Base-by-base conservation (phyloP, 2,329 filamentous ascomycete species). In the Lasiodiplodia theobromae region DNA sequence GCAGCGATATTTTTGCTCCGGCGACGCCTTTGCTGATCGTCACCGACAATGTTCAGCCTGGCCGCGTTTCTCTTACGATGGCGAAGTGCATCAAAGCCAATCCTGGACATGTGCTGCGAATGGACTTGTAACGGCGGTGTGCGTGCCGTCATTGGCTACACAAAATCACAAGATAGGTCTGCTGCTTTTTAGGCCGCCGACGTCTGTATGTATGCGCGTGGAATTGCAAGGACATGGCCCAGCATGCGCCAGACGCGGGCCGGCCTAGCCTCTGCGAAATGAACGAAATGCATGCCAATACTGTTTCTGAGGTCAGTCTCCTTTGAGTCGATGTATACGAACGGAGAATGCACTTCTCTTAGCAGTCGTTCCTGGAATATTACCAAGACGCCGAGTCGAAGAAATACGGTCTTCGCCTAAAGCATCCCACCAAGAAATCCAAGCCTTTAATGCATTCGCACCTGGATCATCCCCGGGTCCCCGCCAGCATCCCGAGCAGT, bases 141-240 rank as follows among this genome's bases (percentile, higher is more conserved):
- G 47, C 60, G 25, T 49, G 60, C 47, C 47, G 44, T 64, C 60
- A 52, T 21, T 21, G 47, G 60, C 25, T 64, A 52, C 60, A 64
- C 60, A 52, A 34, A 25, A 21, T 38, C 52, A 31, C 60, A 37
- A 53, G 47, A 64, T 52, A 25, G 51, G 60, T 21, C 18, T 10
- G 31, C 23, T 53, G 44, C 47, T 64, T 64, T 64, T 64, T 47
- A 52, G 60, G 60, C 44, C n/a, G 47, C 60, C 60, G 47, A 31
- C 51, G 60, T 34, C 51, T 64, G 44, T 52, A 21, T 51, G 47
- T 64, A 52, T 25, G 47, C 31, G 58, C 25, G 14, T 21, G 44
- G 58, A 51, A 63, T 47, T 47, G 23, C 58, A n/a, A 63, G 58
- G 58, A 51, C 58, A 63, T 31, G 38, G 58, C 44, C 58, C 10